Evolutionary conservation across 2,329 filamentous ascomycete genomes (phyloP).

Genomic region (Aspergillus ochraceoroseus): DNA sequence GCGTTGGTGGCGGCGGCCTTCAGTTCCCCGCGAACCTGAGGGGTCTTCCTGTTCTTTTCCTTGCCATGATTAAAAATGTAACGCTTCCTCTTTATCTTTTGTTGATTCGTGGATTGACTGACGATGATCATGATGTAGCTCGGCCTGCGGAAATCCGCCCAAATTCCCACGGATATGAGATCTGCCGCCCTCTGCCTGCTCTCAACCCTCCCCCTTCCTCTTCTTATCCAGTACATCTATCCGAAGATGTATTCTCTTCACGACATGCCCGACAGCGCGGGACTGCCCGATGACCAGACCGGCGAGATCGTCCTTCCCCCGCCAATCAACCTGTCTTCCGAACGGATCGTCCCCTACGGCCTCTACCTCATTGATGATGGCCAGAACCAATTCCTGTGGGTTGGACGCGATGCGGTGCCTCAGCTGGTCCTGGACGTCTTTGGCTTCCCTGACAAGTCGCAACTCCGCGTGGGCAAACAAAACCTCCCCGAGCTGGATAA

Average conservation of each 20-base stretch:
- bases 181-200: constrained; percentile 88
- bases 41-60: constrained; percentile 80
- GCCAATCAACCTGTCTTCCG: constrained; percentile 78
- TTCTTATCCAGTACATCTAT: constrained; percentile 91
- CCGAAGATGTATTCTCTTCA: constrained; percentile 79
- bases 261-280: constrained; percentile 93
- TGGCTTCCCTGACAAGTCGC: constrained; percentile 73
- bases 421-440: constrained; percentile 88
- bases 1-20: constrained; percentile 84
- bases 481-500: constrained; percentile 82
- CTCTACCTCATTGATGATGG: constrained; percentile 96
- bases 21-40: constrained; percentile 93
- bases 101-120: constrained; percentile 8
- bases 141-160: constrained; percentile 83
- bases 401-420: constrained; percentile 86
- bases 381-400: constrained; percentile 96
- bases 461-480: constrained; percentile 86
- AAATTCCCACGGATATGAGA: constrained; percentile 89
- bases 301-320: constrained; percentile 86
- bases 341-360: constrained; percentile 80
- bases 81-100: constrained; percentile 29
- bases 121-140: constrained; percentile 43
- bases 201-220: constrained; percentile 85
- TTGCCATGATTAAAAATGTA: constrained; percentile 94
- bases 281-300: constrained; percentile 75